Base-by-base conservation (phyloP, 1,284 basidiomycete genomes). In the Wolfiporia cocos region DNA sequence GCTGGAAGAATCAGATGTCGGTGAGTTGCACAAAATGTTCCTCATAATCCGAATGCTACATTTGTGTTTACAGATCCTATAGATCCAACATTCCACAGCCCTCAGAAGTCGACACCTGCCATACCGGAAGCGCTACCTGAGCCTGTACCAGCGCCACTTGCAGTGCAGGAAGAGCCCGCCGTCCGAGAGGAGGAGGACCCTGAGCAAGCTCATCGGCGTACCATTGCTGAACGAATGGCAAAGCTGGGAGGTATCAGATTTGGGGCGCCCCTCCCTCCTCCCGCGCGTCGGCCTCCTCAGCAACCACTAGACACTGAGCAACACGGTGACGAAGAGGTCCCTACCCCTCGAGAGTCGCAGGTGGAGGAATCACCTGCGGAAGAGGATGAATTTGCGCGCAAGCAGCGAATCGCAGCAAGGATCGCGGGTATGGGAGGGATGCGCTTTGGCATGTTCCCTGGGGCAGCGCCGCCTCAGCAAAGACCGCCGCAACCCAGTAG, bases 191-290 rank as follows among this genome's bases (percentile, higher is more conserved):
- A 64, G 36, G 73, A 72, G 48, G 74, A 80, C 46, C 63, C 66
- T 0, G 78, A 74, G 41, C 62, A 69, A 22, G 58, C 60, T 3
- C 68, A 75, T 37, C 70, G 76, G n/a, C 69, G 66, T 22, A 81
- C 81, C 2, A 82, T 88, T 34, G 83, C 85, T 2, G 85, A 88
- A 49, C 71, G 86, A 3, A 86, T 89, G 84, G 86, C 86, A 0
- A 83, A 76, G 50, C 64, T 89, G 2, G 84, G 86, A 21, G 84
- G 81, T 2, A 76, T 88, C 50, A 72, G 70, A 46, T 82, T 88
- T 49, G 85, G 85, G 3, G 78, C 70, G 15, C 74, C 74, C 21
- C 56, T 74, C 17, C 57, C 55, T 2, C 41, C 55, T 28, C 72
- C 70, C 4, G 59, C 65, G 17, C 63, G 61, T 39, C 69, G 67